A percentile compares a stretch with the other conserved stretches of the same genome.
phyloP scores from a whole-genome alignment of 2,329 filamentous ascomycete genomes.

The Pyrenochaeta sp. region DNA sequence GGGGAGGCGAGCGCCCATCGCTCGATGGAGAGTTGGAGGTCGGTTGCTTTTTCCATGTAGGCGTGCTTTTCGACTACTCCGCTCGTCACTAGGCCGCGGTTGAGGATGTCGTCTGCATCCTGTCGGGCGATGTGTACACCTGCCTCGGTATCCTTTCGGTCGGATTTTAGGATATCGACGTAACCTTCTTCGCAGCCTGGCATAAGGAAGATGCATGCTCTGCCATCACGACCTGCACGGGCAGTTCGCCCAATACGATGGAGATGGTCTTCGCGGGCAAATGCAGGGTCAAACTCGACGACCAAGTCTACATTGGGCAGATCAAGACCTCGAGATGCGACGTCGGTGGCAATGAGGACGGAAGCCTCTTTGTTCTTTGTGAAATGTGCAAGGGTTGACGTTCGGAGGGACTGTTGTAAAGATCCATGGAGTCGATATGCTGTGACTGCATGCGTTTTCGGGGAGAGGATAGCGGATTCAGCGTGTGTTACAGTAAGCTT shows the following conservation, averaged over 20 bases:
- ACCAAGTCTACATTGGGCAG: slow-evolving; percentile 94
- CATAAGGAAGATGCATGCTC: slow-evolving; percentile 86
- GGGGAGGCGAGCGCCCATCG: slow-evolving; percentile 70
- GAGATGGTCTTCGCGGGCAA: slow-evolving; percentile 90
- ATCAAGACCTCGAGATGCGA: slow-evolving; percentile 93
- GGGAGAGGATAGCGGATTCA: slow-evolving; percentile 75
- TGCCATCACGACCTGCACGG: slow-evolving; percentile 85
- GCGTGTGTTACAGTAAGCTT: slow-evolving; percentile 65
- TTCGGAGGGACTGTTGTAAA: slow-evolving; percentile 84
- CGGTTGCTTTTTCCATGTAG: slow-evolving; percentile 72
- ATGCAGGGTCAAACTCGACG: slow-evolving; percentile 94
- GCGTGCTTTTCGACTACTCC: slow-evolving; percentile 53
- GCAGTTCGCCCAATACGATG: slow-evolving; percentile 95
- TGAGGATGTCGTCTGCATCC: slow-evolving; percentile 70
- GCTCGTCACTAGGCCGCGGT: slow-evolving; percentile 65
- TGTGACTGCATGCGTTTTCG: slow-evolving; percentile 76
- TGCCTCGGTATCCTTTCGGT: slow-evolving; percentile 69
- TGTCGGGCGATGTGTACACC: slow-evolving; percentile 64
- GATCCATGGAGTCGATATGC: slow-evolving; percentile 92
- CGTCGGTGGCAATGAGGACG: slow-evolving; percentile 91
- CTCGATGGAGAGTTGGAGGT: slow-evolving; percentile 71
- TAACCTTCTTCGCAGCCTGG: slow-evolving; percentile 94
- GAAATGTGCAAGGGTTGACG: slow-evolving; percentile 83
- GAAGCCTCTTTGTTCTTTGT: slow-evolving; percentile 75
- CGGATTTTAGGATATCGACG: slow-evolving; percentile 76